Percentiles rank a stretch among this genome's conserved stretches.
phyloP scores from a whole-genome alignment of 2,329 filamentous ascomycete species.

The Pseudogymnoascus sp. region DNA sequence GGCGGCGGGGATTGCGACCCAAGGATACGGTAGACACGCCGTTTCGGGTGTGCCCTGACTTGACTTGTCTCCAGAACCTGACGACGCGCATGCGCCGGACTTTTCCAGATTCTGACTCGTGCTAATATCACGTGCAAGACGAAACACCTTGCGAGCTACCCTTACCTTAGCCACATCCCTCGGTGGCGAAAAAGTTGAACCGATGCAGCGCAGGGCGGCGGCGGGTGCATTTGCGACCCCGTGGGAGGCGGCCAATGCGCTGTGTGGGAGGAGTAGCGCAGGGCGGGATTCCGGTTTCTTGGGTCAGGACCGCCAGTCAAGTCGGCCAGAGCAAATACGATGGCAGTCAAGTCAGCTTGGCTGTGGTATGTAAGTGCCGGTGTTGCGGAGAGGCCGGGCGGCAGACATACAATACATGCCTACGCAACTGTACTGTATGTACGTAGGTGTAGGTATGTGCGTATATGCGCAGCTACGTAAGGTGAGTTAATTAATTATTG shows the following conservation, averaged over 20 bases:
- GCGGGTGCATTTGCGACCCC: not conserved
- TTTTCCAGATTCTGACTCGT: not conserved
- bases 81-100: no score
- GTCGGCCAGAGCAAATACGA: no score
- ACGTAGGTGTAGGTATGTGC: not conserved
- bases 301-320: not conserved
- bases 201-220: not conserved
- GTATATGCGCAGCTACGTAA: not conserved
- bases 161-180: not conserved
- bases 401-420: not conserved
- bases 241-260: not conserved
- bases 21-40: no score
- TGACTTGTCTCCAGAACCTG: not conserved
- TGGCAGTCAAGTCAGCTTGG: no score
- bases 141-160: conserved; percentile 3
- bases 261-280: not conserved
- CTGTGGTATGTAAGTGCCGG: not conserved
- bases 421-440: not conserved
- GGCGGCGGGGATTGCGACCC: not conserved
- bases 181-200: not conserved
- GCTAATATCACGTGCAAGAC: not conserved
- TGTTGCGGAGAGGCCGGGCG: not conserved
- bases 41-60: not conserved
- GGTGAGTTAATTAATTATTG: not conserved
- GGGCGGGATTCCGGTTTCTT: not conserved